phyloP scores from a whole-genome alignment of 192 early-diverging fungal species.

The Coemansia sp. region DNA sequence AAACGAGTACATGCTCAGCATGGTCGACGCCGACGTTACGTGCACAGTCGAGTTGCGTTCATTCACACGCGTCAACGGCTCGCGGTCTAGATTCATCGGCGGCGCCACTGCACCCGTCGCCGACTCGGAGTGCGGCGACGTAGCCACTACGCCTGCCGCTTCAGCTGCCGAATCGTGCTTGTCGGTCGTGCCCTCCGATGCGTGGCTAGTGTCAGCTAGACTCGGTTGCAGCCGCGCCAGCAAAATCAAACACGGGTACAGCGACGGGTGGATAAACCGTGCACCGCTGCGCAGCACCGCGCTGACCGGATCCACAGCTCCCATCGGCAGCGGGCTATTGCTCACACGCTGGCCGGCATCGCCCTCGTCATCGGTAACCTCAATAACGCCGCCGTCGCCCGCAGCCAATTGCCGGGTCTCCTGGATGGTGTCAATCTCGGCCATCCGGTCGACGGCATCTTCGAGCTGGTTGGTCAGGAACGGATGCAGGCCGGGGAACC shows the following conservation, averaged over 20 bases:
- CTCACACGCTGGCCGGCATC: background rate
- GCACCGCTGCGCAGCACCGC: constrained; percentile 34
- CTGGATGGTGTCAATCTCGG: constrained; percentile 19
- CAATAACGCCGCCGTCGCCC: background rate
- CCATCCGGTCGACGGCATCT: constrained; percentile 59
- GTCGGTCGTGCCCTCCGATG: background rate
- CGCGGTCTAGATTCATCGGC: constrained; percentile 46
- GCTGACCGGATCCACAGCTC: constrained; percentile 1
- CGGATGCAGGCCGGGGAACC: constrained; percentile 74
- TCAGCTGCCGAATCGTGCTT: background rate
- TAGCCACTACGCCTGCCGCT: constrained; percentile 17
- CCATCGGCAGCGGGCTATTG: background rate
- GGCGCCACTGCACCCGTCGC: constrained; percentile 37
- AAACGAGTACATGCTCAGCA: constrained; percentile 52
- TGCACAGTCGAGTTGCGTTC: constrained; percentile 52
- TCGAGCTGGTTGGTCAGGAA: constrained; percentile 73
- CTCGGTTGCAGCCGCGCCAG: constrained; percentile 76
- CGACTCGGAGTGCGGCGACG: constrained; percentile 27
- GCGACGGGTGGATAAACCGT: constrained; percentile 70
- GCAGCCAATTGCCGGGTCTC: constrained; percentile 5
- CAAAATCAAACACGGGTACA: constrained; percentile 88
- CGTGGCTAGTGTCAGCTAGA: constrained; percentile 31
- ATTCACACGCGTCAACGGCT: constrained; percentile 39
- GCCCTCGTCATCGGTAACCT: background rate
- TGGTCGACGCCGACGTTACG: constrained; percentile 41